Evolutionary conservation across 1,284 basidiomycete genomes (phyloP), one percentile per base, ranked within the genome.

Genomic region (Puccinia triticina): DNA sequence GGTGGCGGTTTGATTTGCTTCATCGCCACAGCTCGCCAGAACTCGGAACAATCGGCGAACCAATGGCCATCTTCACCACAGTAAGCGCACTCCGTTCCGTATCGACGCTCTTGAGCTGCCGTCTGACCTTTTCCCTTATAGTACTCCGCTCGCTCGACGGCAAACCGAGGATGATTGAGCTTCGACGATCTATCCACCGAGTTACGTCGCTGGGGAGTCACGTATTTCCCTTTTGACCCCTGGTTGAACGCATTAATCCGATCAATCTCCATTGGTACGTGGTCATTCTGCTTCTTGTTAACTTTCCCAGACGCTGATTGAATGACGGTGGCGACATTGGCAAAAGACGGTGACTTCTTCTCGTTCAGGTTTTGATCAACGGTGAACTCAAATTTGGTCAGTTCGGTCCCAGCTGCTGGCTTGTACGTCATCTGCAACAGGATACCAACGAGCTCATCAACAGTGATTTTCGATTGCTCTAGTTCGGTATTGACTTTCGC

Each of bases 111-210:
- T 7, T 18, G n/a, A 14, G 61, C 29, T 40, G 16, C 32, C 11
- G 61, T 21, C 26, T 66, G 37, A 66, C 61, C 61, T 21, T 66
- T 66, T 16, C 61, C 61, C n/a, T 40, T 32, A 26, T 34, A 66
- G 61, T 32, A 14, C 7, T 11, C 21, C 12, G 61, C 61, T 29
- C 32, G 16, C 8, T 66, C 37, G 16, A 66, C 26, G 11, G 61
- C 4, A 8, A 55, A 5, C 18, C 23, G 14, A 91, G 88, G 83
- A 67, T 86, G 86, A 32, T 86, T 85, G 50, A 84, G 84, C n/a
- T n/a, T n/a, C n/a, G n/a, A n/a, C n/a, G n/a, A n/a, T n/a, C n/a
- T n/a, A n/a, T n/a, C n/a, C 53, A 85, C 85, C 37, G 84, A 21
- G 5, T 16, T 55, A 12, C 53, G 10, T 12, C 53, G 53, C 18